A percentile compares a stretch with the other conserved stretches of the same genome.
These are phyloP conservation scores for Ceratocystis smalleyi DNA, from an alignment of 2,329 filamentous ascomycete species.

Conservation along the genomic window DNA sequence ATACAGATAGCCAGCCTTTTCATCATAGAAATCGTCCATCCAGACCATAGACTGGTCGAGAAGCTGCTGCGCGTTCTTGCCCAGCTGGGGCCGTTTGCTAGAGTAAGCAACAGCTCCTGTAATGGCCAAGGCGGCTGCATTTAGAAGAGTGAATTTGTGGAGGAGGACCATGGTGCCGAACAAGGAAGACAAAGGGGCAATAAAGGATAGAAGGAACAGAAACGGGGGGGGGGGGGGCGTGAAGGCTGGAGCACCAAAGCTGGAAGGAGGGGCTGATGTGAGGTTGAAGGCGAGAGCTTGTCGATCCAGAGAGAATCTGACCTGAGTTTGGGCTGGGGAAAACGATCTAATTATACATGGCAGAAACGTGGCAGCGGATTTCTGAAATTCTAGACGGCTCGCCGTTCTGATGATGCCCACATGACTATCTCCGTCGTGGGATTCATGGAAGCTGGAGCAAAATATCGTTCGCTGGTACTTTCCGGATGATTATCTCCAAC, in stretches of 20 bases:
- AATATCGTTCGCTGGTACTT: neutral
- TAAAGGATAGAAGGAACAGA: neutral
- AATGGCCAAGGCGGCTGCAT: neutral
- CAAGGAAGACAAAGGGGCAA: neutral
- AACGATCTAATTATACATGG: neutral
- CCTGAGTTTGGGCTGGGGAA: neutral
- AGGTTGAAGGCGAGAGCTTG: neutral
- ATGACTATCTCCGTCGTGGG: neutral
- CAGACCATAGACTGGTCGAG: conserved; percentile 38
- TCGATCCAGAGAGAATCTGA: neutral
- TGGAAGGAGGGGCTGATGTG: neutral
- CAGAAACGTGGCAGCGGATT: neutral
- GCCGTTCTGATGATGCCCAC: neutral
- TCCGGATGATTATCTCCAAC: neutral
- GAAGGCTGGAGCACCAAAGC: neutral
- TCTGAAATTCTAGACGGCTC: neutral
- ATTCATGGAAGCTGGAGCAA: neutral
- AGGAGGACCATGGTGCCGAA: neutral
- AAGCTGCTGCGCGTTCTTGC: conserved; percentile 19
- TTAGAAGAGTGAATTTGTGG: conserved; percentile 6
- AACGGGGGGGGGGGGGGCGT: neutral
- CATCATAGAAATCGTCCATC: conserved; percentile 41
- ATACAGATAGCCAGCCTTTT: conserved; percentile 37
- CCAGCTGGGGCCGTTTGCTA: conserved; percentile 4
- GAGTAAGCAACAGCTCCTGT: neutral